Base-by-base conservation (phyloP, 2,329 filamentous ascomycete genomes). In the Diaporthe longicolla region DNA sequence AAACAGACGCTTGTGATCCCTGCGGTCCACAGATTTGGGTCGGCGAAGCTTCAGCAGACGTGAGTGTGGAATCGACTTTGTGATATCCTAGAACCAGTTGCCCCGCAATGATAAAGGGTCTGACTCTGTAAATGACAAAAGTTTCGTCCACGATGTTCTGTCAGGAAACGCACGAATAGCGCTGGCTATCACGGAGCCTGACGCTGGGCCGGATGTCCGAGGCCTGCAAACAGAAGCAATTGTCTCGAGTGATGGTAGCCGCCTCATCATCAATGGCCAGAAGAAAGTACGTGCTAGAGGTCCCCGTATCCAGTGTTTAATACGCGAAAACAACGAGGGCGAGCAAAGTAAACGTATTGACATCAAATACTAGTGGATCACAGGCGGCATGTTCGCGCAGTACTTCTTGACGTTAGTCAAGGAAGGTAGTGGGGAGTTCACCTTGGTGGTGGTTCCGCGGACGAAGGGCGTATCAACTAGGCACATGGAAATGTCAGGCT, bases 401-500 rank as follows among this genome's bases (percentile, higher is more conserved):
- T 85, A 90, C 72, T 89, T 89, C 78, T 86, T 88, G 76, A 90
- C 89, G 0, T 88, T 89, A 29, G 90, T 74, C 10, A 76, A 55
- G 45, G 76, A 77, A 43, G 17, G 37, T 88, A 11, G 88, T 89
- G 17, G 84, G 87, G 26, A 90, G 87, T 5, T 91, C 43, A 89
- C 87, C 2, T 82, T 90, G 3, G 79, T 91, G 3, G 85, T 91
- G 1, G 88, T 91, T 26, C 86, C 88, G 0, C 81, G 86, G 17
- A 80, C 82, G 1, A 80, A 83, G 19, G 89, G 89, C 32, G 81
- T 90, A 21, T 82, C 83, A 3, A 84, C 84, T 48, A 82, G 89
- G 26, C 85, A 83, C 50, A 91, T 92, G 81, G 81, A 87, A 61
- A 92, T 92, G 77, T 90, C 87, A 26, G 90, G 90, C 7, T 89